These are phyloP conservation scores for Neoscytalidium dimidiatum DNA, from an alignment of 2,329 filamentous ascomycete species.

Conservation along the genomic window DNA sequence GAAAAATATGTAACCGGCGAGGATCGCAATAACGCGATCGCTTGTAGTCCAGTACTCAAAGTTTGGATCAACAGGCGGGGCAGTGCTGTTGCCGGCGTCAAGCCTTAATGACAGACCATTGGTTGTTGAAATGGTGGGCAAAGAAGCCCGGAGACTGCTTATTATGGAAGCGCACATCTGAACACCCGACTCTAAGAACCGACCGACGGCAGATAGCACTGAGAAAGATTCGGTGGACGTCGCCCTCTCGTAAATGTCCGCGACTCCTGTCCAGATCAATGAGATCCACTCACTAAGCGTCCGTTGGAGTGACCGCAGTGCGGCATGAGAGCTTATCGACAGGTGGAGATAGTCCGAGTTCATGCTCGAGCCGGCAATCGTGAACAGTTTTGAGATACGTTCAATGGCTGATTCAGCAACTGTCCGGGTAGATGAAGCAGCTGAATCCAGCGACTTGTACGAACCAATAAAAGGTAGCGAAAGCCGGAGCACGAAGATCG, in stretches of 20 bases:
- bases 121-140: slow-evolving; percentile 23
- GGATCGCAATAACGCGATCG: slow-evolving; percentile 70
- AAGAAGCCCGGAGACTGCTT: slow-evolving; percentile 8
- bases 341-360: slow-evolving; percentile 37
- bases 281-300: background rate
- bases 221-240: slow-evolving; percentile 16
- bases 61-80: slow-evolving; percentile 36
- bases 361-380: slow-evolving; percentile 30
- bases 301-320: slow-evolving; percentile 37
- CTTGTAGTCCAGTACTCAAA: slow-evolving; percentile 48
- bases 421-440: slow-evolving; percentile 14
- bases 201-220: background rate
- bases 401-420: slow-evolving; percentile 38
- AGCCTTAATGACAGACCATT: slow-evolving; percentile 41
- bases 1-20: slow-evolving; percentile 78
- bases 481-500: slow-evolving; percentile 26
- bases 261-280: background rate
- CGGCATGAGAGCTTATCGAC: slow-evolving; percentile 39
- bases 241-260: background rate
- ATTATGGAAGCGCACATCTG: background rate
- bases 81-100: slow-evolving; percentile 30
- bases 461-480: slow-evolving; percentile 24
- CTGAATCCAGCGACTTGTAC: slow-evolving; percentile 1
- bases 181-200: background rate
- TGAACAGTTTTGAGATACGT: slow-evolving; percentile 35